Evolutionary conservation across 2,329 filamentous ascomycete genomes (phyloP), one percentile per base, ranked within the genome.

Genomic region (Microdochium trichocladiopsis): DNA sequence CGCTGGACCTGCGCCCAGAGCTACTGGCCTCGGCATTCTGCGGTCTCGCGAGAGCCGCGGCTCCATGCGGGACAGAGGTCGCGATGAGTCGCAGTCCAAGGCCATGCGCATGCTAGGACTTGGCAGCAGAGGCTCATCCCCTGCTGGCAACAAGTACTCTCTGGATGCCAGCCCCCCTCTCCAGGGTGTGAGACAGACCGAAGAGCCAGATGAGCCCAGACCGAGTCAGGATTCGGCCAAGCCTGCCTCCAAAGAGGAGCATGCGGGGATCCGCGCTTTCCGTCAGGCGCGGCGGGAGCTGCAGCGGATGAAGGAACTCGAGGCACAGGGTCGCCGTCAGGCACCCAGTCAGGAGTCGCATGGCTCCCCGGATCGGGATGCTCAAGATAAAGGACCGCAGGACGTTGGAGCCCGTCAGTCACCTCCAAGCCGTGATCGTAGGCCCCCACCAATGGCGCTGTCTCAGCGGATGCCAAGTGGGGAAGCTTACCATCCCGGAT

Each of bases 11-110:
- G 57, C 66, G 10, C 55, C 67, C n/a, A 69, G 72, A 49, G 69
- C 79, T 3, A 83, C 82, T 58, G 78, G 83, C 1, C 70, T 89
- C 23, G 83, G 79, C 22, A 80, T 88, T 51, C 69, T 90, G 50
- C 80, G 81, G 55, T 69, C 78, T 22, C 89, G 87, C 67, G 78
- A 83, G 3, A 91, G 87, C 63, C 76, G 79, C 21, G 83, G 86
- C 14, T 87, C 86, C 2, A 69, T 90, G 24, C 72, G 76, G 24
- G 75, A 80, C 11, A 64, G 65, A 24, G 66, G 72, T 23, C 66
- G 63, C 52, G 74, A 71, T 1, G 59, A 61, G 6, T 69, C 68
- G 9, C 76, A 71, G 53, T 67, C 75, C 2, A 88, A 84, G 62
- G 71, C 78, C 0, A 77, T 79, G 64, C 87, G 83, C 66, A 78